Conservation (phyloP, 2,329 filamentous ascomycete genomes). For the Beauveria varroae region DNA sequence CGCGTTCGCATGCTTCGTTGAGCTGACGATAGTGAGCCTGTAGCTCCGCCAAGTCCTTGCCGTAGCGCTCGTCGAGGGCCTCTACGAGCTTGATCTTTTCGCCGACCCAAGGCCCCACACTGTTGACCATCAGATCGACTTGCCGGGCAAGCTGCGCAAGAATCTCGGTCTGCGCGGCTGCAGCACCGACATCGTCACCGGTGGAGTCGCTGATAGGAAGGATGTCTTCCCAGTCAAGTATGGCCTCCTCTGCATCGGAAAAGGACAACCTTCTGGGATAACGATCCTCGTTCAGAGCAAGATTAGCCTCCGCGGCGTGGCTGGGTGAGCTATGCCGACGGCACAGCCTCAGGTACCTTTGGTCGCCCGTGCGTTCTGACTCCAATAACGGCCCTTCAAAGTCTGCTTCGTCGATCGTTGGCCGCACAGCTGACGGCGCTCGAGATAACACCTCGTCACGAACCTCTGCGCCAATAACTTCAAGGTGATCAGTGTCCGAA, state of each 20-base stretch:
- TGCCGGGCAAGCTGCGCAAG: slow-evolving; percentile 46
- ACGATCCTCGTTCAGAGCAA: slow-evolving; percentile 44
- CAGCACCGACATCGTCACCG: slow-evolving; percentile 19
- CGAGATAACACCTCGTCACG: slow-evolving; percentile 34
- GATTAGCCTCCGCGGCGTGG: slow-evolving; percentile 23
- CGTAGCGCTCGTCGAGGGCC: slow-evolving; percentile 53
- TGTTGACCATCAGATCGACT: slow-evolving; percentile 43
- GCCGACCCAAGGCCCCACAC: slow-evolving; percentile 54
- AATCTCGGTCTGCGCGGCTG: slow-evolving; percentile 39
- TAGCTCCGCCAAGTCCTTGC: slow-evolving; percentile 56
- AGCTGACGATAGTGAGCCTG: slow-evolving; percentile 62
- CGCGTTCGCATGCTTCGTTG: slow-evolving; percentile 59
- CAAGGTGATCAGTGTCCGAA: slow-evolving; percentile 20
- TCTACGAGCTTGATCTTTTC: slow-evolving; percentile 49
- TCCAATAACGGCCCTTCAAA: slow-evolving; percentile 46
- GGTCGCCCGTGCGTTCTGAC: slow-evolving; percentile 37
- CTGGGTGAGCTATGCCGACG: slow-evolving; percentile 53
- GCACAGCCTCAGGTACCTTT: slow-evolving; percentile 42
- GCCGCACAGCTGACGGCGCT: slow-evolving; percentile 50
- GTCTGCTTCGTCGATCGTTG: slow-evolving; percentile 51
- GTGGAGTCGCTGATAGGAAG: slow-evolving; percentile 30
- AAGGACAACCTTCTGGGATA: slow-evolving; percentile 71
- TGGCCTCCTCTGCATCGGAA: slow-evolving; percentile 65
- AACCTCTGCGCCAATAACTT: slow-evolving; percentile 31
- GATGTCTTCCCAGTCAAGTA: slow-evolving; percentile 58